Evolutionary conservation across 2,329 filamentous ascomycete genomes (phyloP), one percentile per base, ranked within the genome.

Genomic region (Huntiella savannae): DNA sequence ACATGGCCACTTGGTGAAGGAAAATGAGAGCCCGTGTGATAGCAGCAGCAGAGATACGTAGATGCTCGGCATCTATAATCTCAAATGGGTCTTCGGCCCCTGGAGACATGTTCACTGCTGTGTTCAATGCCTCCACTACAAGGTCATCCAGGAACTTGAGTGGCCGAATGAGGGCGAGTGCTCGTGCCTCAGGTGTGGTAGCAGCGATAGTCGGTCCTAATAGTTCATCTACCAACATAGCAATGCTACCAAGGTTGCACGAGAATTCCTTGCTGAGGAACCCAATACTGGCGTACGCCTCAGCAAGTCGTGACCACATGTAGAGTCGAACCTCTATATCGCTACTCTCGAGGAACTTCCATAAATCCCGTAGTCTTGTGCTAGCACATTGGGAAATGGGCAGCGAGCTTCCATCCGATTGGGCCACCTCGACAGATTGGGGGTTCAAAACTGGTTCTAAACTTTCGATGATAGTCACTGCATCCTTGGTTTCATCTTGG

Each of bases 371-470:
- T 13, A 86, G 64, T 17, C 74, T 70, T 54, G 74, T 68, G 36
- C 63, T 66, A 40, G 69, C 68, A 36, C 64, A 69, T 43, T 75
- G 66, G 2, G 64, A 63, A 36, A 76, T 68, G 0, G 70, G 63
- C 3, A 57, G 53, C 6, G 41, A 34, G 52, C 54, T 32, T 53
- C 52, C 36, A 51, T 36, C 12, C 53, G 52, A 38, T 7, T 43
- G 36, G 12, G 22, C 17, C 16, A 43, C 60, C 45, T 61, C 64
- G 1, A 77, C 73, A 0, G 75, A 68, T 4, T 70, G 64, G 0
- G 82, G 78, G 51, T 95, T 88, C 4, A 98, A 67, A 7, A 98
- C 82, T 3, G 91, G 91, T 56, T 98, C 91, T 33, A 98, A 65
- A 22, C 79, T 91, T 56, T 95, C 86, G 49, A 98, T 95, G 15